These are phyloP conservation scores for Mercurialis annua DNA, from an alignment of 345 rosid genomes.

Conservation along the genomic window DNA sequence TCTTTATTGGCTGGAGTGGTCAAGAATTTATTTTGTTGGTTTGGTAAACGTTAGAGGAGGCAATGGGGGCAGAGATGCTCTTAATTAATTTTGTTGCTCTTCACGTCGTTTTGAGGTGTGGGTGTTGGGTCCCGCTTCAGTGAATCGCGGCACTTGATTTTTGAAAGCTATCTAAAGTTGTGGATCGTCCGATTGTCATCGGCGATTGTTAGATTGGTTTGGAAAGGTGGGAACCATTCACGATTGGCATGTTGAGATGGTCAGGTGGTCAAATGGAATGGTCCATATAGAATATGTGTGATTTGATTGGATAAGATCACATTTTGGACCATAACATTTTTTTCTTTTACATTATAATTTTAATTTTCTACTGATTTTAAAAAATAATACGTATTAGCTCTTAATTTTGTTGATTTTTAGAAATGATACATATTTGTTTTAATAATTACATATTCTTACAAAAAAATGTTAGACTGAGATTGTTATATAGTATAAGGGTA, in stretches of 20 bases:
- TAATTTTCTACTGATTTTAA: too few species aligned
- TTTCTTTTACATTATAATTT: too few species aligned
- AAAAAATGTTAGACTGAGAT: too few species aligned
- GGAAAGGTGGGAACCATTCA: neutral
- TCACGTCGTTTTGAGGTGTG: constrained; percentile 14
- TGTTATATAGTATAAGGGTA: too few species aligned
- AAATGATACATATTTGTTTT: too few species aligned
- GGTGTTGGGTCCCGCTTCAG: constrained; percentile 5
- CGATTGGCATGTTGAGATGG: constrained; percentile 2
- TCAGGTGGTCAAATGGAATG: neutral
- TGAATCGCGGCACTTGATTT: neutral
- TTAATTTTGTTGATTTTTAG: too few species aligned
- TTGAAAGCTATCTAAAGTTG: neutral
- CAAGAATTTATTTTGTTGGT: neutral
- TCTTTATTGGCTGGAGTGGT: neutral
- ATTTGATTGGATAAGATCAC: constrained; percentile 3
- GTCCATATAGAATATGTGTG: constrained; percentile 10
- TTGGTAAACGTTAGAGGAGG: neutral
- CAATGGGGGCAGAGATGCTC: neutral
- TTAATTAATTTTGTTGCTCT: neutral
- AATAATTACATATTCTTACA: too few species aligned
- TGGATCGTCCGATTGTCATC: constrained; percentile 10
- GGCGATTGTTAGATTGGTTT: neutral
- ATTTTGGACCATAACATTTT: neutral
- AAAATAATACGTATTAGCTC: too few species aligned